Base-by-base conservation (phyloP, 179 eudicot genomes). In the Pouteria campechiana region DNA sequence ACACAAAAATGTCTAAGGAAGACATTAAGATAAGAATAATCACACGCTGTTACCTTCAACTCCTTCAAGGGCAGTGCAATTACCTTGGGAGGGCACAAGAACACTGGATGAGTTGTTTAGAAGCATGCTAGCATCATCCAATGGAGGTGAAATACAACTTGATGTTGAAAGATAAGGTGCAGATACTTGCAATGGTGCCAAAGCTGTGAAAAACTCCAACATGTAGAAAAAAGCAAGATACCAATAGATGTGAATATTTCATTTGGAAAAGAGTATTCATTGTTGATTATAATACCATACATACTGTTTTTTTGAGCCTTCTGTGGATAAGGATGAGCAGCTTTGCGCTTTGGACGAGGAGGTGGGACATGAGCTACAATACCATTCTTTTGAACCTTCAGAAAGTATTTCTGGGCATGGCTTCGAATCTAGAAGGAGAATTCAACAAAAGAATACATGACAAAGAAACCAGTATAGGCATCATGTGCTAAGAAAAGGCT, bases 321-420 rank as follows among this genome's bases (percentile, higher is more conserved):
- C 36, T 83, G 96, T 4, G 96, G 96, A 58, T 87, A 83, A 62
- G 96, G 96, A 72, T 83, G 96, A 47, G 89, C 41, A 18, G 93
- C 88, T 57, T 86, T 86, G 31, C 93, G 75, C 61, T 87, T 87
- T 27, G 96, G 94, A 25, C 94, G 86, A 22, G 96, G 96, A 28
- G 96, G 96, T 36, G 96, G 96, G 34, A 87, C 87, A 75, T 83
- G 96, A 65, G 85, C 96, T 18, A 52, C 54, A 46, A 87, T 64
- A 34, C 96, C 96, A 61, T 71, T 87, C 60, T 87, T 87, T 62
- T 87, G 96, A 58, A 87, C 90, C 67, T 87, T 87, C 52, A 87
- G 23, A 70, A 87, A 87, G 59, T 83, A 83, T 52, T 87, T 87
- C 60, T 87, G 96, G 31, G 96, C 96, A 72, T 87, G 96, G 53